Evolutionary conservation across 1,284 basidiomycete species (phyloP), one percentile per base, ranked within the genome.

Genomic region (Ustilago tritici): DNA sequence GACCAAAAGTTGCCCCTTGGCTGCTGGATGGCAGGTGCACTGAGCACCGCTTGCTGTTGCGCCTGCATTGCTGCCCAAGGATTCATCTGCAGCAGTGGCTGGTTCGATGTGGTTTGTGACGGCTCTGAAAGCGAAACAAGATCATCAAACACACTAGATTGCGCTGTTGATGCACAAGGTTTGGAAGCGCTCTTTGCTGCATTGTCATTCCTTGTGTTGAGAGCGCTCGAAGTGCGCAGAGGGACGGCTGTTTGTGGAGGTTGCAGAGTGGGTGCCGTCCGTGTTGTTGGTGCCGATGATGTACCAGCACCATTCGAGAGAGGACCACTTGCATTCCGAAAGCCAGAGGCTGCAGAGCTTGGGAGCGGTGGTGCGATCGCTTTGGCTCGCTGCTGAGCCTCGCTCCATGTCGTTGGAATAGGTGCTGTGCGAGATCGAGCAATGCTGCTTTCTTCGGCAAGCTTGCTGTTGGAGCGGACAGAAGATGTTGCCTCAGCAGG

Each of bases 11-110:
- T 75, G 55, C 64, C 70, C 4, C 46, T 38, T 4, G 73, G 67
- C 9, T 73, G 64, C 43, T 77, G 75, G 12, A 71, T 69, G 10
- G 67, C 70, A 11, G 75, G 75, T 28, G 75, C 70, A 34, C 75
- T 77, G 4, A 70, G 54, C 0, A 79, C 70, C 32, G 66, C 17
- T 52, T 70, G 74, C 36, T 79, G 69, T 38, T 79, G 70, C n/a
- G 67, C 69, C 40, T 77, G 78, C 23, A 79, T 28, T 2, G 63
- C 15, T 11, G 70, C 70, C 74, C 74, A 79, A 4, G 74, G 74
- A 50, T 81, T 76, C 76, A 78, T 77, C 54, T 79, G 79, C 40
- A 73, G 55, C 31, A 78, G 65, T 9, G 76, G 74, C 43, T 79
- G 77, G 6, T 43, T 43, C 3, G 72, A 6, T 3, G 69, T 32